Conservation (phyloP, 371 early-diverging fungal genomes). For the Mortierella sp. region DNA sequence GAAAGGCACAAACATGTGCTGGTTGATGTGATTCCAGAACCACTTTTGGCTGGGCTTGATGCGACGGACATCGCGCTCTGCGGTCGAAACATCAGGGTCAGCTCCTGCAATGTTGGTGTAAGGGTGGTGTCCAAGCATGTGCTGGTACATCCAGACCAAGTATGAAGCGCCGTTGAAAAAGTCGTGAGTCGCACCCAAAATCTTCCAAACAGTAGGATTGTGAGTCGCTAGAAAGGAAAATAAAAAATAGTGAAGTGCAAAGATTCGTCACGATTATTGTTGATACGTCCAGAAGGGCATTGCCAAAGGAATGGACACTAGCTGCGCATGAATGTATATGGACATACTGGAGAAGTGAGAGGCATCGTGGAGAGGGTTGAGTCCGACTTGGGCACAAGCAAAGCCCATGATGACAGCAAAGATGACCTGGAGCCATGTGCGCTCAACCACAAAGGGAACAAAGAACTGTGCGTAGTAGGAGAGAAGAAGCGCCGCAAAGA, state of each 20-base stretch:
- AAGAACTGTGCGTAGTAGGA: slow-evolving; percentile 63
- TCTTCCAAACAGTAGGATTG: slow-evolving; percentile 66
- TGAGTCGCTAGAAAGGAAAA: slow-evolving; percentile 57
- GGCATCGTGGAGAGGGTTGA: slow-evolving; percentile 71
- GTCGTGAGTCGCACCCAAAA: slow-evolving; percentile 69
- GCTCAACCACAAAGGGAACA: slow-evolving; percentile 55
- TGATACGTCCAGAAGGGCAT: neutral
- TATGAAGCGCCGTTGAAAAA: slow-evolving; percentile 71
- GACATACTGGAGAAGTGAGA: slow-evolving; percentile 64
- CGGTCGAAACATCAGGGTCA: slow-evolving; percentile 68
- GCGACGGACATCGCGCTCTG: slow-evolving; percentile 68
- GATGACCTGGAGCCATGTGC: slow-evolving; percentile 57
- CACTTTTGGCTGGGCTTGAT: slow-evolving; percentile 66
- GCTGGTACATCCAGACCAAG: slow-evolving; percentile 72
- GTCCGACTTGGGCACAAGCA: slow-evolving; percentile 63
- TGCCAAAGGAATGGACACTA: neutral
- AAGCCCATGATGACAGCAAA: slow-evolving; percentile 65
- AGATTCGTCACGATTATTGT: neutral
- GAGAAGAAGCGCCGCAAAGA: slow-evolving; percentile 56
- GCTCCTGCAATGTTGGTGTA: slow-evolving; percentile 72
- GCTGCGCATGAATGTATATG: neutral
- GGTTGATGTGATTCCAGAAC: slow-evolving; percentile 64
- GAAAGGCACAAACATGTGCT: slow-evolving; percentile 66
- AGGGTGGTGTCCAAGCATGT: slow-evolving; percentile 72
- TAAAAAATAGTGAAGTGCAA: neutral